These are phyloP conservation scores for Talaromyces sp. DNA, from an alignment of 2,329 filamentous ascomycete species.

Conservation along the genomic window DNA sequence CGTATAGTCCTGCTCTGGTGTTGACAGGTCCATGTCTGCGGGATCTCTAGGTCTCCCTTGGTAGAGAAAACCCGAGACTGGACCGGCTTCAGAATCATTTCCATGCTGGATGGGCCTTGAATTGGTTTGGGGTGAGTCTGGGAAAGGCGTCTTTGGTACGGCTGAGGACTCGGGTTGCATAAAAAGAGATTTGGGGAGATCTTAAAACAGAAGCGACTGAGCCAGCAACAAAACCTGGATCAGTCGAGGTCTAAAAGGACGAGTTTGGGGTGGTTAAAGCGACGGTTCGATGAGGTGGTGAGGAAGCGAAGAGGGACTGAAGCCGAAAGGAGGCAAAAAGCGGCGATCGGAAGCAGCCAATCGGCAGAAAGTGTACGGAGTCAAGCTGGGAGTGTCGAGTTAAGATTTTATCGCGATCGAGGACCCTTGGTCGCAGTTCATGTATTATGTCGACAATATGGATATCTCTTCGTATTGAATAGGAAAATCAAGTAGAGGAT, in stretches of 20 bases:
- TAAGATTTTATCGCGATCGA: background rate
- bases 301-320: constrained; percentile 7
- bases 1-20: constrained; percentile 22
- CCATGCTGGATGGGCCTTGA: constrained; percentile 61
- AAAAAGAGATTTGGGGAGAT: constrained; percentile 55
- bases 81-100: constrained; percentile 50
- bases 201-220: constrained; percentile 54
- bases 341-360: constrained; percentile 1
- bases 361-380: background rate
- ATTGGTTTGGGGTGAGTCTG: constrained; percentile 42
- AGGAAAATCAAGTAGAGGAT: no score
- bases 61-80: constrained; percentile 48
- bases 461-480: no score
- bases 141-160: constrained; percentile 49
- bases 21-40: constrained; percentile 24
- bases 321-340: constrained; percentile 14
- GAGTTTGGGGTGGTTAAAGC: constrained; percentile 6
- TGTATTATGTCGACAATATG: no score
- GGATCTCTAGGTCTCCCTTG: constrained; percentile 43
- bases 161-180: constrained; percentile 65
- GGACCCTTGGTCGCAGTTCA: background rate
- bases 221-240: constrained; percentile 52
- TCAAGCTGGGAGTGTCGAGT: no score
- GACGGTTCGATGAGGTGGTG: constrained; percentile 11
- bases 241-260: constrained; percentile 45